Evolutionary conservation across 257 asterid genomes (phyloP).

Genomic region (Primulina huaijiensis): DNA sequence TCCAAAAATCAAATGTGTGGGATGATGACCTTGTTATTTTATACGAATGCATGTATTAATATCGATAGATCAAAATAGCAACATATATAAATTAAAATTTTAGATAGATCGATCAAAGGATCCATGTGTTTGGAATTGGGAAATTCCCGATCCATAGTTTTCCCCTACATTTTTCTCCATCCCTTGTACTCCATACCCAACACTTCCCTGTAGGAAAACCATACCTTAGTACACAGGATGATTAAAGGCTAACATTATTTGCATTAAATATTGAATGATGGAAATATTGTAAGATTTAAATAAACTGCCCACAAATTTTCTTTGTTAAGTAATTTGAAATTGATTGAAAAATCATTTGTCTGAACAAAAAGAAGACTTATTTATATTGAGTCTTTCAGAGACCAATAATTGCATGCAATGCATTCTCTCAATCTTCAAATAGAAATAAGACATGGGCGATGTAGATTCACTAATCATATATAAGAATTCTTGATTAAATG

Average conservation of each 20-base stretch:
- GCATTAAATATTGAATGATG: constrained; percentile 17
- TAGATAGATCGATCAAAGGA: constrained; percentile 36
- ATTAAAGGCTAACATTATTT: constrained; percentile 21
- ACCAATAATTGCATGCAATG: not conserved
- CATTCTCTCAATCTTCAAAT: not conserved
- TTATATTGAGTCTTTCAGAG: not conserved
- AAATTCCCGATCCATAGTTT: constrained; percentile 50
- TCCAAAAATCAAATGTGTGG: not conserved
- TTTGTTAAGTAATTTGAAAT: not conserved
- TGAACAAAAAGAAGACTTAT: not conserved
- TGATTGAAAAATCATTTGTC: not conserved
- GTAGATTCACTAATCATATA: not conserved
- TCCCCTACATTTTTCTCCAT: constrained; percentile 58
- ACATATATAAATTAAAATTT: constrained; percentile 9
- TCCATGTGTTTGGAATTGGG: constrained; percentile 72
- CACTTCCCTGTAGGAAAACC: constrained; percentile 44
- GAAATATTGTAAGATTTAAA: not conserved
- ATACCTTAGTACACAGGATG: constrained; percentile 8
- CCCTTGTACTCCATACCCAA: constrained; percentile 57
- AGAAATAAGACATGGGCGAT: not conserved
- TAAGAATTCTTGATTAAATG: not conserved
- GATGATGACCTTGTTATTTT: not conserved
- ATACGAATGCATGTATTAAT: not conserved
- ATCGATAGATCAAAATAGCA: not conserved
- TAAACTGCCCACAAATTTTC: not conserved